These are phyloP conservation scores for Lichtheimia hyalospora DNA, from an alignment of 371 early-diverging fungal genomes.

Conservation along the genomic window DNA sequence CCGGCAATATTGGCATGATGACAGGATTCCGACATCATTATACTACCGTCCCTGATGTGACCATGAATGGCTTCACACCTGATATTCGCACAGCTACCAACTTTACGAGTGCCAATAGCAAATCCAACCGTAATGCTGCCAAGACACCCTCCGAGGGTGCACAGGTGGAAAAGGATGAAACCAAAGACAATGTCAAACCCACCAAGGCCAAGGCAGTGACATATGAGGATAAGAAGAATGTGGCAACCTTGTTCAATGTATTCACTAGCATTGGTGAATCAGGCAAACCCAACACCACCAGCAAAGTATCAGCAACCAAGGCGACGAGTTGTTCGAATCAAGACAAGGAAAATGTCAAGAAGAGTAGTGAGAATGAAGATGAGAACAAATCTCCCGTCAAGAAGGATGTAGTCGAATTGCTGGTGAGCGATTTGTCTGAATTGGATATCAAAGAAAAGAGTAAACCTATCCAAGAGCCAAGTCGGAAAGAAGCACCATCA, in stretches of 20 bases:
- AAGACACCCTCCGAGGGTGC: conserved; percentile 14
- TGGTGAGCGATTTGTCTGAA: conserved; percentile 14
- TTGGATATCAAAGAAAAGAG: conserved; percentile 9
- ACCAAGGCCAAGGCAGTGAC: conserved; percentile 12
- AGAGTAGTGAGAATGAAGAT: background rate
- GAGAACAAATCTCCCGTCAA: conserved; percentile 3
- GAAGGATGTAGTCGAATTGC: conserved; percentile 17
- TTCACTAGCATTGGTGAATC: conserved; percentile 23
- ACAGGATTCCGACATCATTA: conserved; percentile 40
- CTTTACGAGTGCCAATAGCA: conserved; percentile 26
- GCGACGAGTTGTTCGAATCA: background rate
- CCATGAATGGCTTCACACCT: conserved; percentile 26
- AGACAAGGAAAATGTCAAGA: background rate
- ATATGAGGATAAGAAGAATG: conserved; percentile 33
- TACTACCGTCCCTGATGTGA: conserved; percentile 25
- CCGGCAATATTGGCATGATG: conserved; percentile 1
- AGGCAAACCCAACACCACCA: background rate
- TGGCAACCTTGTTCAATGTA: conserved; percentile 33
- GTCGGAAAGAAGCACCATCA: background rate
- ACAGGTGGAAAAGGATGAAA: conserved; percentile 18
- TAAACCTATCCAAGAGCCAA: background rate
- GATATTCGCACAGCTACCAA: conserved; percentile 37
- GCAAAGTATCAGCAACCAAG: too few species aligned
- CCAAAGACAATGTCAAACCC: conserved; percentile 20
- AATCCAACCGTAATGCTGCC: conserved; percentile 2